phyloP scores from a whole-genome alignment of 2,329 filamentous ascomycete genomes.

The Neonectria ditissima region DNA sequence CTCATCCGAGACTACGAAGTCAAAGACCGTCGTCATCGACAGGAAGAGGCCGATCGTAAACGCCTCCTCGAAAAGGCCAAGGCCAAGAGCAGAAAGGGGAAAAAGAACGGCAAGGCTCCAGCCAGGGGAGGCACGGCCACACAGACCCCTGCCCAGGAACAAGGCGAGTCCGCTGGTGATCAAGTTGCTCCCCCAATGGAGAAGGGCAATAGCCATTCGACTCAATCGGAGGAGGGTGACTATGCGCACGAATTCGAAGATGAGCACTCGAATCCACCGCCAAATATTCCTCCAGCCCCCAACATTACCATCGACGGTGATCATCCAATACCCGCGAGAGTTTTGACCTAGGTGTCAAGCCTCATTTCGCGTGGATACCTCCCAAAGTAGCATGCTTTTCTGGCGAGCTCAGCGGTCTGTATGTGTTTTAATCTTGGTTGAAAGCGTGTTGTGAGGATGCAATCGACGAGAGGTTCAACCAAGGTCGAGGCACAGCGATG shows the following conservation, averaged over 20 bases:
- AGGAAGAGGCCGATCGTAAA: conserved; percentile 86
- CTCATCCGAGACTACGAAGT: conserved; percentile 93
- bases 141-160: conserved; percentile 40
- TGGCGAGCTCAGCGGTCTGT: background rate
- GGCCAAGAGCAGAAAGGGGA: conserved; percentile 90
- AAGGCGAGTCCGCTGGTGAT: conserved; percentile 39
- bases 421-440: conserved; percentile 6
- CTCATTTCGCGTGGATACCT: conserved; percentile 1
- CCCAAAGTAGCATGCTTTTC: background rate
- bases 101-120: conserved; percentile 74
- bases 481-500: background rate
- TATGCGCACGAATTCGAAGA: conserved; percentile 52
- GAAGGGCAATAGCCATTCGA: conserved; percentile 50
- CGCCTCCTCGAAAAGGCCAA: conserved; percentile 92
- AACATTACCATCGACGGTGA: conserved; percentile 20
- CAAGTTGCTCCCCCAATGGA: conserved; percentile 38
- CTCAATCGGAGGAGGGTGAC: conserved; percentile 54
- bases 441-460: background rate
- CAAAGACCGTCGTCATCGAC: conserved; percentile 87
- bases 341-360: conserved; percentile 29
- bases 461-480: background rate
- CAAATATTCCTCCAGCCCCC: conserved; percentile 23
- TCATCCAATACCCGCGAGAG: conserved; percentile 29
- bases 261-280: conserved; percentile 39
- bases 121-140: conserved; percentile 45